A percentile compares a stretch with the other conserved stretches of the same genome.
phyloP scores from a whole-genome alignment of 208 protist genomes.

The Trichomonas gallinae region DNA sequence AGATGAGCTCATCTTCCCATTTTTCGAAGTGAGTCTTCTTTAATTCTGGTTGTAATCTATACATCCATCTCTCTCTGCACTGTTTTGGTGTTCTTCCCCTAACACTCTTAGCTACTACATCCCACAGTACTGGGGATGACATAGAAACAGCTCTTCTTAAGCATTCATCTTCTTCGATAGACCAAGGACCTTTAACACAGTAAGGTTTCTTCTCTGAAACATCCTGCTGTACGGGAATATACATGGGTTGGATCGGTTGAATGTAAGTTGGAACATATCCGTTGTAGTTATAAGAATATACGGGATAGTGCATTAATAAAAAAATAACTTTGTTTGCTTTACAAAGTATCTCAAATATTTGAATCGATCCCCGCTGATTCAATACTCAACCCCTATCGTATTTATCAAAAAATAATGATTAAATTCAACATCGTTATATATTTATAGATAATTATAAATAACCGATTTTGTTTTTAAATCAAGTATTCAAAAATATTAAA shows the following conservation, averaged over 20 bases:
- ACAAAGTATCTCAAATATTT: background rate
- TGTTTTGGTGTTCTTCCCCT: background rate
- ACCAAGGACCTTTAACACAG: background rate
- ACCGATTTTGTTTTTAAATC: no score
- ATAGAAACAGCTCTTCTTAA: background rate
- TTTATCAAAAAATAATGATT: background rate
- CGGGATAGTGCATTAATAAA: background rate
- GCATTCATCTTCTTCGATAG: background rate
- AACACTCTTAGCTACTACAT: background rate
- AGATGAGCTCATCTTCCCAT: slow-evolving; percentile 3
- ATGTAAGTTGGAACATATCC: background rate
- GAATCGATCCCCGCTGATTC: background rate
- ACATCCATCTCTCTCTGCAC: background rate
- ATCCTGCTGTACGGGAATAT: background rate
- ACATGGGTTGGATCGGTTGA: background rate
- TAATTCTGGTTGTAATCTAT: background rate
- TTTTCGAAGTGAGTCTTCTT: background rate
- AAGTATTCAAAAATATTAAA: no score
- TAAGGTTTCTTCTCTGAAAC: background rate
- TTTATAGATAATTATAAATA: no score
- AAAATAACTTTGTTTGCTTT: background rate
- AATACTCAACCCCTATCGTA: background rate
- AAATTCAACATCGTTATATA: no score
- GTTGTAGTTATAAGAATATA: background rate
- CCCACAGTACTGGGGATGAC: background rate